Evolutionary conservation across 1,139 yeast genomes (phyloP), one percentile per base, ranked within the genome.

Genomic region (Pichia kudriavzevii): DNA sequence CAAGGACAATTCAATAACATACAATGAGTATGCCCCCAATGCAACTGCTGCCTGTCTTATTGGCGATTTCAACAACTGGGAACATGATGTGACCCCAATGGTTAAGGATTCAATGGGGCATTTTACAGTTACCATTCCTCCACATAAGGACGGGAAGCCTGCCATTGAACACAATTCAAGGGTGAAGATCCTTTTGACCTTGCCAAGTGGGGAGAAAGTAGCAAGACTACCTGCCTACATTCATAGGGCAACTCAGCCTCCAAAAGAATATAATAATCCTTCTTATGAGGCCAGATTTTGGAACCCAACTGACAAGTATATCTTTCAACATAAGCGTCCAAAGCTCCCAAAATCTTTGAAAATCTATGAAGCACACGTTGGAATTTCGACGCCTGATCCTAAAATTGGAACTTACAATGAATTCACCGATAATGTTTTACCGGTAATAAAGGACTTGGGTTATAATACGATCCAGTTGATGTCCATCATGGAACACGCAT

Each of bases 401-500:
- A 74, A 73, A 42, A 65, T 91, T 32, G 95, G 95, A 2, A 63
- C 88, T 11, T 91, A 88, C 59, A 76, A 74, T 48, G 93, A 91
- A 55, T 91, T 91, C 56, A 82, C 95, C 16, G 47, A 64, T 31
- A 77, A 83, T 45, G 68, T 87, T 13, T 67, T 91, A 43, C 98
- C 98, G n/a, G 68, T 81, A 30, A 83, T 91, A 48, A 75, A 75
- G 49, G 72, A 78, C 44, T 67, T 88, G 44, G 97, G 96, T 17
- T 91, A 91, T 59, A 85, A 91, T 55, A 79, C 95, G 7, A 81
- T 91, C 49, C 98, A 91, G 60, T 68, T 91, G 53, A 91, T 91
- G 98, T 96, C 98, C 0, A 72, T 91, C 34, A 91, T 91, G 98
- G 98, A 91, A 59, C 98, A 91, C 57, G 97, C 98, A 1, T 91